Conservation (phyloP, 108 stramenopile species). For the Heterococcus sp. region DNA sequence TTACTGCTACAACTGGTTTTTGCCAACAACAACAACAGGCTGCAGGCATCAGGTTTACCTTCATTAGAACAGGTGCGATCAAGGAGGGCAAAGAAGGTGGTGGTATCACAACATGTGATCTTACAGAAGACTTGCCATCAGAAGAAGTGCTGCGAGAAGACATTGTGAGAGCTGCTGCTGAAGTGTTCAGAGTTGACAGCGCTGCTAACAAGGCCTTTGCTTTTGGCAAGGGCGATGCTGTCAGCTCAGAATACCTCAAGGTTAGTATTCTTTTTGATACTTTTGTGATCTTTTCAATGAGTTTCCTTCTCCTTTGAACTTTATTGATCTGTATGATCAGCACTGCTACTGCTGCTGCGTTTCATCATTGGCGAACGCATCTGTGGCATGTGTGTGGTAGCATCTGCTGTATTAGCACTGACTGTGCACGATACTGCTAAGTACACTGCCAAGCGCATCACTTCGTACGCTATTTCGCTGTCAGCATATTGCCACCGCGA, state of each 20-base stretch:
- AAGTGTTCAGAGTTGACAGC: slow-evolving; percentile 32
- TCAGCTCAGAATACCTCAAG: slow-evolving; percentile 7
- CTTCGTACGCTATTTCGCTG: neutral
- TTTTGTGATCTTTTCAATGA: neutral
- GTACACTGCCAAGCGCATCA: neutral
- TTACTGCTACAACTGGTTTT: neutral
- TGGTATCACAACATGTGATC: slow-evolving; percentile 1
- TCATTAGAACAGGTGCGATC: slow-evolving; percentile 34
- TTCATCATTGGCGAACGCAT: no score
- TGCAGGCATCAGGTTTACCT: slow-evolving; percentile 24
- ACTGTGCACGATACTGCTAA: neutral
- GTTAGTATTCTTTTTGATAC: neutral
- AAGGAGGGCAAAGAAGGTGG: slow-evolving; percentile 39
- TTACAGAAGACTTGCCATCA: slow-evolving; percentile 12
- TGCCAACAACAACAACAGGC: slow-evolving; percentile 1
- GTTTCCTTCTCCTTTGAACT: neutral
- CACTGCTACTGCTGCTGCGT: no score
- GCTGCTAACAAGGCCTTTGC: slow-evolving; percentile 39
- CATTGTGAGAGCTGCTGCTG: slow-evolving; percentile 18
- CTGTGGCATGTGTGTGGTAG: no score
- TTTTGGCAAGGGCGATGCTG: slow-evolving; percentile 31
- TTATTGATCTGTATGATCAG: neutral
- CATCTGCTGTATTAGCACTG: neutral
- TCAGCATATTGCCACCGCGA: neutral
- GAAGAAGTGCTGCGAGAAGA: slow-evolving; percentile 39